phyloP scores from a whole-genome alignment of 2,329 filamentous ascomycete genomes.

The Metarhizium robertsii region DNA sequence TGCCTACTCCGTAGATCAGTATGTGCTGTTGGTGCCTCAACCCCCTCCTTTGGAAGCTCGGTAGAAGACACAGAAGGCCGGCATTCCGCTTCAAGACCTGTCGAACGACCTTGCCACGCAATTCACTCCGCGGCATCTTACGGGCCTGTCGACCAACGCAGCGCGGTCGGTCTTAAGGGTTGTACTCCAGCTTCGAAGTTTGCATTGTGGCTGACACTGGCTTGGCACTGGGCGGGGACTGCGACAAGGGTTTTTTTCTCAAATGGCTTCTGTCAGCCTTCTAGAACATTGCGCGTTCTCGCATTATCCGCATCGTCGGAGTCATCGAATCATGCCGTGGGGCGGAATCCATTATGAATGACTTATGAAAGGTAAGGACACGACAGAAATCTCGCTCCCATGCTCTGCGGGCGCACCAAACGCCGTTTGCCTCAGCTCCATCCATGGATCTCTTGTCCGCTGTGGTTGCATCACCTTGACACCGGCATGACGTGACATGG shows the following conservation, averaged over 20 bases:
- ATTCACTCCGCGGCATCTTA: not conserved
- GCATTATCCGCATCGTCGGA: not conserved
- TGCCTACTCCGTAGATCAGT: too few species aligned
- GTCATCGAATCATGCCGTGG: not conserved
- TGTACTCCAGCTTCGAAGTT: too few species aligned
- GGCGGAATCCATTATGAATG: not conserved
- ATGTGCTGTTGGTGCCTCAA: too few species aligned
- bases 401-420: not conserved
- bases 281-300: slow-evolving; percentile 3
- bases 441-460: too few species aligned
- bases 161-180: too few species aligned
- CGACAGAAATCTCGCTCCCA: not conserved
- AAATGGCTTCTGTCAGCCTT: slow-evolving; percentile 6
- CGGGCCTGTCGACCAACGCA: not conserved
- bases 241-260: not conserved
- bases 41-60: not conserved
- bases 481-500: not conserved
- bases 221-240: not conserved
- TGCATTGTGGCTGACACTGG: slow-evolving; percentile 1
- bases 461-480: too few species aligned
- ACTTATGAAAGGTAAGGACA: not conserved
- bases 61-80: not conserved
- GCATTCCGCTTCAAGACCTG: not conserved
- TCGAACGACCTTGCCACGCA: not conserved
- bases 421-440: not conserved